Percentiles rank a stretch among this genome's conserved stretches.
These are phyloP conservation scores for Fagopyrum homotropicum DNA, from an alignment of 148 eudicot species.

Conservation along the genomic window DNA sequence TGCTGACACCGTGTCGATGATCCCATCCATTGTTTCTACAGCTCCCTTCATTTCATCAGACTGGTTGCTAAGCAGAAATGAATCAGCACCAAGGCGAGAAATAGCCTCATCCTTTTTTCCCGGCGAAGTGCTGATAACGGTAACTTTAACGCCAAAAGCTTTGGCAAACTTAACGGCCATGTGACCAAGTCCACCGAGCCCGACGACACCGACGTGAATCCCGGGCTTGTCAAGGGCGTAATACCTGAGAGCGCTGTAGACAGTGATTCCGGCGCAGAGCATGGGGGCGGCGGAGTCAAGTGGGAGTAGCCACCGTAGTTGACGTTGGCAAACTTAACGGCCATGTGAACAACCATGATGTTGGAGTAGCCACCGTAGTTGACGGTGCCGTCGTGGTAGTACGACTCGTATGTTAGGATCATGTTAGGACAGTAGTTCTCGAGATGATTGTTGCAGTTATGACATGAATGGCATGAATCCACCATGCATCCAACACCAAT, in stretches of 20 bases:
- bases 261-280: constrained; percentile 29
- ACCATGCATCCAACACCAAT: constrained; percentile 32
- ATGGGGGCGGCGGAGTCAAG: constrained; percentile 20
- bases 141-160: constrained; percentile 21
- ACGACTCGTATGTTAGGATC: constrained; percentile 16
- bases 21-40: constrained; percentile 52
- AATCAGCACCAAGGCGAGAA: constrained; percentile 20
- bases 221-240: constrained; percentile 19
- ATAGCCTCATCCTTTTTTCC: constrained; percentile 20
- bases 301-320: constrained; percentile 26
- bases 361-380: constrained; percentile 26
- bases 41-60: constrained; percentile 17
- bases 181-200: constrained; percentile 30
- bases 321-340: too few species aligned
- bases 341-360: constrained; percentile 20
- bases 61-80: constrained; percentile 18
- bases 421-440: constrained; percentile 26
- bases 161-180: constrained; percentile 28
- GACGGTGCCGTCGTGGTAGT: constrained; percentile 19
- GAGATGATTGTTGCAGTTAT: constrained; percentile 14
- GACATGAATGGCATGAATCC: constrained; percentile 23
- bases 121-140: constrained; percentile 26
- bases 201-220: constrained; percentile 23
- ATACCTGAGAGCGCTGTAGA: constrained; percentile 23
- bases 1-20: constrained; percentile 84